Percentiles rank a stretch among this genome's conserved stretches.
These are phyloP conservation scores for Hypoxylon sp. DNA, from an alignment of 2,329 filamentous ascomycete species.

Conservation along the genomic window DNA sequence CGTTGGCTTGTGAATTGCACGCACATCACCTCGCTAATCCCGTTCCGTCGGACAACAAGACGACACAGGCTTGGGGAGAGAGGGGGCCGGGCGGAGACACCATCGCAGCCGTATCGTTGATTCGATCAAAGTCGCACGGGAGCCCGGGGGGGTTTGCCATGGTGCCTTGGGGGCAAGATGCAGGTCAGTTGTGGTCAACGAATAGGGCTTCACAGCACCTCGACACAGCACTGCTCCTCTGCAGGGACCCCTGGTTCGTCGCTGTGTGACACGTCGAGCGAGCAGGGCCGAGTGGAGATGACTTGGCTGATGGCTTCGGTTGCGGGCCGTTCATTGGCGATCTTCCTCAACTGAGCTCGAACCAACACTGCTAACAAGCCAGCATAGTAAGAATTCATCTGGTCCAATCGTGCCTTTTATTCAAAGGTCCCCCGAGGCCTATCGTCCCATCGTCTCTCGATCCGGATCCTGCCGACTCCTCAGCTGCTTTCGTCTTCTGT, in stretches of 20 bases:
- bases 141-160: slow-evolving; percentile 27
- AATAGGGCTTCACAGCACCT: slow-evolving; percentile 36
- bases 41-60: slow-evolving; percentile 19
- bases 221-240: slow-evolving; percentile 23
- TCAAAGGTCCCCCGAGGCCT: slow-evolving; percentile 11
- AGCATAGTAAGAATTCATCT: neutral
- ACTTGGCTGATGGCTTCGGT: slow-evolving; percentile 19
- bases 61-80: slow-evolving; percentile 8
- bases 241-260: slow-evolving; percentile 29
- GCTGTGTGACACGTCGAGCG: slow-evolving; percentile 5
- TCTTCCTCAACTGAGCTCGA: slow-evolving; percentile 19
- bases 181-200: slow-evolving; percentile 22
- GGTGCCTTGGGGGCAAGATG: slow-evolving; percentile 23
- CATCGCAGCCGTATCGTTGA: too few relatives aligned
- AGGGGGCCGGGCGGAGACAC: slow-evolving; percentile 14
- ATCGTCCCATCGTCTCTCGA: slow-evolving; percentile 8
- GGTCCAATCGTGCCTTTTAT: slow-evolving; percentile 19
- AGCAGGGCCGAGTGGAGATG: slow-evolving; percentile 15
- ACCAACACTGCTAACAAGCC: too few relatives aligned
- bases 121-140: slow-evolving; percentile 24
- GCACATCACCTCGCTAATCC: slow-evolving; percentile 32
- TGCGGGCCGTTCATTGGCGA: slow-evolving; percentile 37
- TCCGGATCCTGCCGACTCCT: neutral
- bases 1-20: slow-evolving; percentile 23
- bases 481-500: too few relatives aligned